phyloP scores from a whole-genome alignment of 345 rosid species.

The Boechera stricta region DNA sequence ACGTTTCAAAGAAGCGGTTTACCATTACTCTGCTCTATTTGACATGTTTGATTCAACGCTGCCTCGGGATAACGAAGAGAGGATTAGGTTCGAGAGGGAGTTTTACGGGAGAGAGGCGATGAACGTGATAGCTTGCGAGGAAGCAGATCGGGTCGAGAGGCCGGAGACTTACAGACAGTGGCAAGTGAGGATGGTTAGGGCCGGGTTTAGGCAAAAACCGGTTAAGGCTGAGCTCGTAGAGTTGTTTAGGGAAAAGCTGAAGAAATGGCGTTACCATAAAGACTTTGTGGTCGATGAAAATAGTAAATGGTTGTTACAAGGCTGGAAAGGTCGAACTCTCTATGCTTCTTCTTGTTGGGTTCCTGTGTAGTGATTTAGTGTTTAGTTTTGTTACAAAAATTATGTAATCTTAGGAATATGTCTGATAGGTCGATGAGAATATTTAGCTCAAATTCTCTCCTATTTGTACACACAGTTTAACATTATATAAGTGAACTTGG shows the following conservation, averaged over 20 bases:
- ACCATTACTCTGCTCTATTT: slow-evolving; percentile 65
- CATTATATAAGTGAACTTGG: no score
- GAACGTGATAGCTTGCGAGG: slow-evolving; percentile 83
- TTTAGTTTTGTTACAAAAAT: slow-evolving; percentile 8
- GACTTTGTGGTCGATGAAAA: slow-evolving; percentile 70
- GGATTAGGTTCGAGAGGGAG: slow-evolving; percentile 67
- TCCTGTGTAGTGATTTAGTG: slow-evolving; percentile 37
- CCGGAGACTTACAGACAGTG: slow-evolving; percentile 85
- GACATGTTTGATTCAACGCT: slow-evolving; percentile 67
- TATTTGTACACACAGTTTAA: no score
- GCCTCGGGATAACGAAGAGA: slow-evolving; percentile 52
- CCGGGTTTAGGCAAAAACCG: slow-evolving; percentile 64
- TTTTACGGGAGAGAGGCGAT: slow-evolving; percentile 63
- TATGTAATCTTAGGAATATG: slow-evolving; percentile 9
- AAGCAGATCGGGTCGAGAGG: slow-evolving; percentile 68
- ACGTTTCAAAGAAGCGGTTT: slow-evolving; percentile 75
- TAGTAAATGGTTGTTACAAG: slow-evolving; percentile 69
- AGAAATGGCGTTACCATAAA: slow-evolving; percentile 56
- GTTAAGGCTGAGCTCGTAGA: slow-evolving; percentile 51
- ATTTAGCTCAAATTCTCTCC: no score
- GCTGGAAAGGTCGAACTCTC: slow-evolving; percentile 86
- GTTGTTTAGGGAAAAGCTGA: slow-evolving; percentile 45
- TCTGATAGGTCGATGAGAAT: not conserved
- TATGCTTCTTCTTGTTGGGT: slow-evolving; percentile 69
- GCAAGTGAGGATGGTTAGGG: slow-evolving; percentile 63